Base-by-base conservation (phyloP, 2,329 filamentous ascomycete genomes). In the Chrysosporium keratinophilum region DNA sequence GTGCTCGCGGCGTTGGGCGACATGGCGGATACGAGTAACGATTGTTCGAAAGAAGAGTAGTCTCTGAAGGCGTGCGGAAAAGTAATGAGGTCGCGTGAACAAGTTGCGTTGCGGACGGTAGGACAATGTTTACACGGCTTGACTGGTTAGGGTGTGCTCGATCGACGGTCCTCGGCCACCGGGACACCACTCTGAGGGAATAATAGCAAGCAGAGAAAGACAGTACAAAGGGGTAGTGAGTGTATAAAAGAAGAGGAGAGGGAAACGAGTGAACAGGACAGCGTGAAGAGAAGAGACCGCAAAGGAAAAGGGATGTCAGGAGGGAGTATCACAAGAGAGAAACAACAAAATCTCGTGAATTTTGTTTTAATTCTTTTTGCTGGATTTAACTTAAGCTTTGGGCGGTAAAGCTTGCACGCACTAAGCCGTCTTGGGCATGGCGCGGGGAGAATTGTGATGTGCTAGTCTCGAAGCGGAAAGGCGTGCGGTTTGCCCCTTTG, bases 231-330 rank as follows among this genome's bases (percentile, higher is more conserved):
- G 17, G 11, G 17, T 19, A 50, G 48, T 6, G 48, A 43, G 39
- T 42, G 39, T 33, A 35, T 14, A 28, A 15, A 33, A 5, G 33
- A 20, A 7, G 31, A 2, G 23, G 41, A 17, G 41, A 39, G 20
- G 6, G 28, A 43, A 42, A 34, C 17, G 48, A 59, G 31, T 34
- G 46, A 54, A 47, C 20, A 33, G 35, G 11, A 41, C 34, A 19
- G 42, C n/a, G 28, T 10, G 23, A 9, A 48, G 12, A 37, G 15
- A 15, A 45, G 15, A 41, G 3, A 19, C 12, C 7, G 43, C 42
- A 59, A 55, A 52, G 49, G 47, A 52, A 40, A 44, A 54, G 19
- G 49, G 47, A 9, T 48, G 51, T 52, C 50, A 52, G 50, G 50
- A 52, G 50, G 50, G 31, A 52, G 42, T 46, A 52, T 52, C 50